Base-by-base conservation (phyloP, 2,329 filamentous ascomycete species). In the Hypoxylon sp. region DNA sequence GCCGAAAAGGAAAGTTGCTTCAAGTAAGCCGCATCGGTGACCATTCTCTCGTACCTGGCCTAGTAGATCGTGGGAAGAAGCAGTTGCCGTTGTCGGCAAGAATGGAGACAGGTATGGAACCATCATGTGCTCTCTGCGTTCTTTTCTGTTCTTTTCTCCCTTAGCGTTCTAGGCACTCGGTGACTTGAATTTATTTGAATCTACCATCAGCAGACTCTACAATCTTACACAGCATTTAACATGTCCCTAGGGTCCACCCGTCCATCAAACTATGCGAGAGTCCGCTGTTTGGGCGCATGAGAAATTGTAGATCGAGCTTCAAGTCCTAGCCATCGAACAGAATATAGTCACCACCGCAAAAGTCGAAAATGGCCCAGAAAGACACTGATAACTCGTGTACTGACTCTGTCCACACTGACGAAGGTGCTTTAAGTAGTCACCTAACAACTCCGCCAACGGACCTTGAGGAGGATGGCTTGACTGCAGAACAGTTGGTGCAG, bases 401-500 rank as follows among this genome's bases (percentile, higher is more conserved):
- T 48, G 72, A 74, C 22, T 65, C 52, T n/a, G 63, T 69, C 3
- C 63, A 66, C 54, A 70, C 68, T 2, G 74, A 77, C 11, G 74
- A 76, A 31, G 69, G 58, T 29, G 53, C 58, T 14, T 74, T 71
- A 10, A 69, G 58, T 24, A 64, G 65, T 17, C 67, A 73, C 44
- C 52, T 73, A 33, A 74, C 75, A 31, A 77, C 74, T 8, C 76
- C 77, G 11, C 76, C 75, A 8, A 78, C 75, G 6, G 76, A 77
- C 51, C 19, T 75, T 13, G 75, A 75, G 39, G 74, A 72, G 57
- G 75, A 77, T 13, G 67, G 67, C n/a, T 69, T 78, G 47, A 73
- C 75, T 4, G 37, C 71, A 31, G 75, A 79, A 24, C 81, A 86
- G 65, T 73, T 85, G 17, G 76, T 81, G 13, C 81, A 83, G 66